Percentiles rank a stretch among this genome's conserved stretches.
These are phyloP conservation scores for Drosera capensis DNA, from an alignment of 148 eudicot species.

Conservation along the genomic window DNA sequence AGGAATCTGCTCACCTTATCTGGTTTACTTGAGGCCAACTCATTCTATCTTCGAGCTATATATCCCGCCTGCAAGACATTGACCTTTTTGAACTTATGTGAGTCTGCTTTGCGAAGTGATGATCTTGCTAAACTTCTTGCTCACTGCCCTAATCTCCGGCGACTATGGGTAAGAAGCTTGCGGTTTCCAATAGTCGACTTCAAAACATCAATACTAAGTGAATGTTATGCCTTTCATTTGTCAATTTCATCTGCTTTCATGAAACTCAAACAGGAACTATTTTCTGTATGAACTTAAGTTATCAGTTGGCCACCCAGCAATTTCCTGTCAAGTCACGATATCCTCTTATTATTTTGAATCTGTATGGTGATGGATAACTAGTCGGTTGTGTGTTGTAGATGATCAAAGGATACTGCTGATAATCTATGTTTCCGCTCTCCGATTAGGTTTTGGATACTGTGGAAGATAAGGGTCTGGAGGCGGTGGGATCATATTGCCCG, in stretches of 20 bases:
- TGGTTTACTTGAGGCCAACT: conserved; percentile 54
- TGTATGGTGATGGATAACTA: too few species aligned
- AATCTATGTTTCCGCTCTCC: neutral
- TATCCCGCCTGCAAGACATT: conserved; percentile 43
- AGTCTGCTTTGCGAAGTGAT: conserved; percentile 29
- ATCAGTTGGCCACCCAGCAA: too few species aligned
- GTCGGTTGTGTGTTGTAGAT: too few species aligned
- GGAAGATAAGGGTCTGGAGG: conserved; percentile 65
- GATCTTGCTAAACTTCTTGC: conserved; percentile 49
- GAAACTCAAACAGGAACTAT: too few species aligned
- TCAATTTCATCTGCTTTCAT: too few species aligned
- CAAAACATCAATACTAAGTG: neutral
- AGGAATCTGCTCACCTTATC: conserved; percentile 35
- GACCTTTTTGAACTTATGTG: conserved; percentile 61
- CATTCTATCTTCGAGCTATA: conserved; percentile 31
- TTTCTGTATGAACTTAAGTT: neutral
- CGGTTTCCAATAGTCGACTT: neutral
- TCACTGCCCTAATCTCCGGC: conserved; percentile 54
- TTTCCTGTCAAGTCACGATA: neutral
- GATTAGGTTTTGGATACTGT: conserved; percentile 73
- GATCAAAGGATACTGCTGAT: neutral
- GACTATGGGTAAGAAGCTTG: conserved; percentile 55
- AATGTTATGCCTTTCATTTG: neutral
- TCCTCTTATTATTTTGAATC: neutral
- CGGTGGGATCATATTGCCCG: conserved; percentile 56